Percentiles rank a stretch among this genome's conserved stretches.
Evolutionary conservation across 495 filamentous ascomycete genomes (phyloP).

Genomic region (Aspergillus cristatus): DNA sequence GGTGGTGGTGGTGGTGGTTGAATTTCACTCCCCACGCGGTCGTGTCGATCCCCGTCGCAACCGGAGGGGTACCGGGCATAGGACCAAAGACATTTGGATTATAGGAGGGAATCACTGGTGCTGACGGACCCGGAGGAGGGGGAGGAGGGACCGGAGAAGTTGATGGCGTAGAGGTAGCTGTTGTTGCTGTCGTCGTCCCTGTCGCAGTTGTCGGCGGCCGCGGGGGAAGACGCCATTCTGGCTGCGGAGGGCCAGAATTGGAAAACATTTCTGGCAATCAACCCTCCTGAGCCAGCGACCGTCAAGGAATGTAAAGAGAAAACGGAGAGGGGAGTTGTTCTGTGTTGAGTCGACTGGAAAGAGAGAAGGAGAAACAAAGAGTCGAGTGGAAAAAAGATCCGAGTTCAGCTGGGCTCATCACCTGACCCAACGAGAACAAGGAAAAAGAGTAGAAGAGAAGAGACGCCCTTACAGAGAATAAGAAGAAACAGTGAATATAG

Average conservation of each 20-base stretch:
- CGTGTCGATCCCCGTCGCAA: conserved; percentile 17
- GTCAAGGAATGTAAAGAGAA: not conserved
- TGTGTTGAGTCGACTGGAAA: too few species aligned
- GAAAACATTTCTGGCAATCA: conserved; percentile 4
- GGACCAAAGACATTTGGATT: conserved; percentile 32
- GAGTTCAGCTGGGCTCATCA: too few species aligned
- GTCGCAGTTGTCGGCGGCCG: conserved; percentile 9
- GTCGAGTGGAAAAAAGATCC: not conserved
- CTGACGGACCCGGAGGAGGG: conserved; percentile 8
- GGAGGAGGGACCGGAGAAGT: conserved; percentile 5
- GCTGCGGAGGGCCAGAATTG: conserved; percentile 22
- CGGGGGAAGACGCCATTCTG: conserved; percentile 34
- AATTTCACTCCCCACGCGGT: conserved; percentile 38
- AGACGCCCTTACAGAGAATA: too few species aligned
- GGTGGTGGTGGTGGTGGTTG: conserved; percentile 26
- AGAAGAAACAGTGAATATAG: too few species aligned
- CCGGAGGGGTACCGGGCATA: conserved; percentile 17
- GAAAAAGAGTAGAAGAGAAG: too few species aligned
- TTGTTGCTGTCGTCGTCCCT: not conserved
- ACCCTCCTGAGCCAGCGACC: not conserved
- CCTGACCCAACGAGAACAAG: too few species aligned
- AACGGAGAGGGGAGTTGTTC: not conserved
- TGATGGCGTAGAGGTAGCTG: not conserved
- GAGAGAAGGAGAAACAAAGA: not conserved
- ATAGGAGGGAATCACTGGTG: conserved; percentile 19